These are phyloP conservation scores for Dryas integrifolia DNA, from an alignment of 331 rosid species.

Conservation along the genomic window DNA sequence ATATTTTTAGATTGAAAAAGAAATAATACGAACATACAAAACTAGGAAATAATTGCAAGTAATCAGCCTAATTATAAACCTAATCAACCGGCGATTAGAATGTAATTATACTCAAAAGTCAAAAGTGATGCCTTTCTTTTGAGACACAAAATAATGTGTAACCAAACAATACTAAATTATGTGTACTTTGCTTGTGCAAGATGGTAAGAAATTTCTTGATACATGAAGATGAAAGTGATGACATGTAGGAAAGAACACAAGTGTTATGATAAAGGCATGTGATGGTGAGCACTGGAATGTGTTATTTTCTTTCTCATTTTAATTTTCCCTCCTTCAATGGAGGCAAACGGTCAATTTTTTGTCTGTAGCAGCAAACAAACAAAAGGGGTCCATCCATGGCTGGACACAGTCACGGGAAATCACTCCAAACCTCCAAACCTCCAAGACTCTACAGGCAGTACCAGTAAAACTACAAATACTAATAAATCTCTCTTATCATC, in stretches of 20 bases:
- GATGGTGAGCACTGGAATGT: neutral
- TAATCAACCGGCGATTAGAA: too few species aligned
- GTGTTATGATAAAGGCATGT: too few species aligned
- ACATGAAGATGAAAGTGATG: neutral
- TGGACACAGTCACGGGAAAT: slow-evolving; percentile 20
- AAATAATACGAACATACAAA: neutral
- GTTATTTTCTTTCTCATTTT: slow-evolving; percentile 4
- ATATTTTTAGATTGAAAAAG: neutral
- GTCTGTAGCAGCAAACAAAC: slow-evolving; percentile 16
- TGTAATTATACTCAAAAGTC: too few species aligned
- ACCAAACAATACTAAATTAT: too few species aligned
- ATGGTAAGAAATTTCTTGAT: neutral
- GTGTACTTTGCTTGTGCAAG: too few species aligned
- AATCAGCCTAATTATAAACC: too few species aligned
- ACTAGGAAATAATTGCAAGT: neutral
- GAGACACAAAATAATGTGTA: too few species aligned
- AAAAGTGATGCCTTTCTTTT: too few species aligned
- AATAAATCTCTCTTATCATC: neutral
- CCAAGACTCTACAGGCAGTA: neutral
- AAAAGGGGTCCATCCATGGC: slow-evolving; percentile 5
- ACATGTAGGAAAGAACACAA: neutral
- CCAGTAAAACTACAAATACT: neutral
- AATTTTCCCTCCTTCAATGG: slow-evolving; percentile 14
- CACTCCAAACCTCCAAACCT: neutral
- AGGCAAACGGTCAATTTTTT: slow-evolving; percentile 12